Evolutionary conservation across 371 early-diverging fungal genomes (phyloP).

Genomic region (Apophysomyces trapeziformis): DNA sequence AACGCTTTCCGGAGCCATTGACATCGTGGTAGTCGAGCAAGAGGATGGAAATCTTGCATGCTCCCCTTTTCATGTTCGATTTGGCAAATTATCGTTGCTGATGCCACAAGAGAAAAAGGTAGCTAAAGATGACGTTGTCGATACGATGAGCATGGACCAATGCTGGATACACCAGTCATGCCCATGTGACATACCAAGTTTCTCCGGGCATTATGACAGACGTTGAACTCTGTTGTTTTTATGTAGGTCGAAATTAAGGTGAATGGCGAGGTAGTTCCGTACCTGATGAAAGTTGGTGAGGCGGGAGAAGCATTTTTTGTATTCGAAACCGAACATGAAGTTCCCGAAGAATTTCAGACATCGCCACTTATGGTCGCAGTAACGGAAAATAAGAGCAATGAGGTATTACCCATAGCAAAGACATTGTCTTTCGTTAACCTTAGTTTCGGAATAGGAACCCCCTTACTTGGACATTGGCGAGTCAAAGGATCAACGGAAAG

Average conservation of each 20-base stretch:
- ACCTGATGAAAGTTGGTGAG: conserved; percentile 97
- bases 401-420: conserved; percentile 28
- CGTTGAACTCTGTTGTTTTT: conserved; percentile 13
- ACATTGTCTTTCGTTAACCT: background rate
- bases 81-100: conserved; percentile 93
- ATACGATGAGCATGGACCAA: background rate
- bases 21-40: conserved; percentile 92
- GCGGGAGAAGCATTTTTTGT: conserved; percentile 99
- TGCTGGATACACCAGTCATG: too few relatives aligned
- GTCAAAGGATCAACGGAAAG: conserved; percentile 29
- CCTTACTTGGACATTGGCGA: conserved; percentile 55
- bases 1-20: conserved; percentile 98
- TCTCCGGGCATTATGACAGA: background rate
- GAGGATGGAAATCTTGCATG: conserved; percentile 78
- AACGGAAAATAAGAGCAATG: conserved; percentile 36
- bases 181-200: background rate
- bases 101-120: conserved; percentile 87
- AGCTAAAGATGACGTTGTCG: background rate
- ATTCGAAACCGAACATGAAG: conserved; percentile 84
- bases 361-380: conserved; percentile 85
- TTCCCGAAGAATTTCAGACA: conserved; percentile 90
- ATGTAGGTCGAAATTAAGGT: conserved; percentile 86
- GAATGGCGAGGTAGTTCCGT: conserved; percentile 81
- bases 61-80: conserved; percentile 97
- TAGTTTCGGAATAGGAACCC: conserved; percentile 35